Evolutionary conservation across 208 protist species (phyloP).

Genomic region (Trypanosoma lewisi): DNA sequence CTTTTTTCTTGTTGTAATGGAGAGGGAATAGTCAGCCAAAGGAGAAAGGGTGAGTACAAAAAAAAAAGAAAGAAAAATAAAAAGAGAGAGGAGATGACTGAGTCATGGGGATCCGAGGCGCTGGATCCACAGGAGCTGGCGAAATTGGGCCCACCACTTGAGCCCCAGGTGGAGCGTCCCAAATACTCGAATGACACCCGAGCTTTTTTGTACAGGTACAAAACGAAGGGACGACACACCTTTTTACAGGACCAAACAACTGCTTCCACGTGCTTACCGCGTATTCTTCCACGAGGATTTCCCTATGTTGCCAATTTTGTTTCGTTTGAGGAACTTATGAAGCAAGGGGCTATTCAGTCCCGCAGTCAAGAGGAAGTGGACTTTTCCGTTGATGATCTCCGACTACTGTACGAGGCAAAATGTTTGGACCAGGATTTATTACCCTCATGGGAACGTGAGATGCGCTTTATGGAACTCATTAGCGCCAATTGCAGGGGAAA

Average conservation of each 20-base stretch:
- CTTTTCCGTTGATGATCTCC: constrained; percentile 75
- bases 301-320: constrained; percentile 86
- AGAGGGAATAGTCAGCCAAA: too few species aligned
- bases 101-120: too few species aligned
- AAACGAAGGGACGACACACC: constrained; percentile 49
- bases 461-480: constrained; percentile 91
- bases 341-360: constrained; percentile 50
- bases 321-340: constrained; percentile 78
- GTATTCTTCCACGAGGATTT: constrained; percentile 77
- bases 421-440: constrained; percentile 84
- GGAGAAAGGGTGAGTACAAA: neutral
- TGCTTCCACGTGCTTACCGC: constrained; percentile 46
- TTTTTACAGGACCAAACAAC: constrained; percentile 70
- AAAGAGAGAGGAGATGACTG: neutral
- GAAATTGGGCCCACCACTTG: too few species aligned
- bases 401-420: constrained; percentile 80
- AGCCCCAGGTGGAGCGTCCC: neutral
- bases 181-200: constrained; percentile 5
- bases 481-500: constrained; percentile 84
- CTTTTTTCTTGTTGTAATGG: too few species aligned
- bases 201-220: constrained; percentile 63
- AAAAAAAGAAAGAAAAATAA: constrained; percentile 16
- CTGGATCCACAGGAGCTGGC: too few species aligned
- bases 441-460: constrained; percentile 84
- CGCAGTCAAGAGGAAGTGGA: constrained; percentile 60